A percentile compares a stretch with the other conserved stretches of the same genome.
Evolutionary conservation across 2,329 filamentous ascomycete species (phyloP).

Genomic region (Tolypocladium amazonense): DNA sequence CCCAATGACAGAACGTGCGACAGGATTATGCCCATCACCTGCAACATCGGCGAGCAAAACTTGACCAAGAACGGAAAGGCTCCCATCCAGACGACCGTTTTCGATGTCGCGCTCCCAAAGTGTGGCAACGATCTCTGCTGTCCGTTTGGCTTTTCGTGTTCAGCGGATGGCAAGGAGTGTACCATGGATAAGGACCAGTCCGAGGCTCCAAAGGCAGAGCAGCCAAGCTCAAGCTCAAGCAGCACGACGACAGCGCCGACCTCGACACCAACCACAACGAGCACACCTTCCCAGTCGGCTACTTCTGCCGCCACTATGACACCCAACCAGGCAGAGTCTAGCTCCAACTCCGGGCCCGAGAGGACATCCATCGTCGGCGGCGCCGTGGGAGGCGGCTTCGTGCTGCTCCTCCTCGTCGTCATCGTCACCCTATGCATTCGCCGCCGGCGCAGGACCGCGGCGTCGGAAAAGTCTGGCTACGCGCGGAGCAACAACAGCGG

Average conservation of each 20-base stretch:
- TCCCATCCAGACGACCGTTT: conserved; percentile 55
- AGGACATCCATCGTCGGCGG: conserved; percentile 35
- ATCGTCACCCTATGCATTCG: conserved; percentile 29
- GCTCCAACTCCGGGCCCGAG: conserved; percentile 14
- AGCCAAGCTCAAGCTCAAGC: conserved; percentile 6
- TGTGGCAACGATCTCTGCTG: conserved; percentile 55
- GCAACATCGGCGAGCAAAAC: conserved; percentile 53
- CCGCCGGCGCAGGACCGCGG: conserved; percentile 11
- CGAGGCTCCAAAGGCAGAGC: conserved; percentile 19
- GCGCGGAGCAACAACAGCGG: conserved; percentile 7
- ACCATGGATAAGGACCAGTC: conserved; percentile 40
- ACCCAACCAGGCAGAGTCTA: conserved; percentile 3
- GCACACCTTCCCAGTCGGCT: conserved; percentile 11
- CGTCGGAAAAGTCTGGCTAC: conserved; percentile 8
- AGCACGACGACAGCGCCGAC: conserved; percentile 11
- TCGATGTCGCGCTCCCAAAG: conserved; percentile 40
- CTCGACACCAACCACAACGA: conserved; percentile 10
- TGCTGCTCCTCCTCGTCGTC: conserved; percentile 27
- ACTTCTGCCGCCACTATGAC: conserved; percentile 5
- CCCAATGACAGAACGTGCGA: conserved; percentile 46
- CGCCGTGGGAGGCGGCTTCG: conserved; percentile 33
- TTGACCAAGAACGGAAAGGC: conserved; percentile 43
- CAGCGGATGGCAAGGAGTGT: conserved; percentile 35
- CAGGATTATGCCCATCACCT: conserved; percentile 53
- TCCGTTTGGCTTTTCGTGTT: conserved; percentile 61